Base-by-base conservation (phyloP, 768 basidiomycete genomes). In the Obba rivulosa region DNA sequence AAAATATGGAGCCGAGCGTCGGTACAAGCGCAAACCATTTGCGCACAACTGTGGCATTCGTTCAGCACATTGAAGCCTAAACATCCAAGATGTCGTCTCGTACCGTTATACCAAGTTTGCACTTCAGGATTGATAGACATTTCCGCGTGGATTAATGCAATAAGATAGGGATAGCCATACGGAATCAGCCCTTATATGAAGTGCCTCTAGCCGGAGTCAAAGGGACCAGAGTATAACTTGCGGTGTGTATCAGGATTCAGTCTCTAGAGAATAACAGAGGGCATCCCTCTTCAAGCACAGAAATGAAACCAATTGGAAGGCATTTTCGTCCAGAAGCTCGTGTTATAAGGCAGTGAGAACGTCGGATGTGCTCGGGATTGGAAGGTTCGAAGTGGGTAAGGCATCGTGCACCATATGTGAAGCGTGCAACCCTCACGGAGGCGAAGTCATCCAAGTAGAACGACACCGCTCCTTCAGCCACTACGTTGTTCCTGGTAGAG, bases 391-490 rank as follows among this genome's bases (percentile, higher is more conserved):
- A 79, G 1, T 61, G 57, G 3, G 68, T 52, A 35, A 58, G 56
- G 52, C 72, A 70, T 23, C 69, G 64, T 1, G 69, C 69, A 4
- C 79, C 79, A 45, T 77, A 80, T 0, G 75, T 75, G 46, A 69
- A 53, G 51, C 69, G 73, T 3, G 77, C 65, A 4, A 80, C 69
- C 24, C 79, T 71, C 4, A 67, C 67, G 5, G 70, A 66, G 4
- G 80, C 78, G 13, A 72, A 70, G 51, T 73, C 72, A 49, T 80
- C 74, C 16, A 81, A 45, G 21, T 62, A 68, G 45, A 59, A 73
- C 3, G 65, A 69, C 22, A 70, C 57, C 4, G 70, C 75, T 2
- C 79, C 79, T 41, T 79, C 75, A 1, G 79, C 75, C 8, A 80
- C 79, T 1, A 77, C 79, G 59, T 70, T 78, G 53, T 67, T 69